phyloP scores from a whole-genome alignment of 306 rosid species.

The Prunus salicina region DNA sequence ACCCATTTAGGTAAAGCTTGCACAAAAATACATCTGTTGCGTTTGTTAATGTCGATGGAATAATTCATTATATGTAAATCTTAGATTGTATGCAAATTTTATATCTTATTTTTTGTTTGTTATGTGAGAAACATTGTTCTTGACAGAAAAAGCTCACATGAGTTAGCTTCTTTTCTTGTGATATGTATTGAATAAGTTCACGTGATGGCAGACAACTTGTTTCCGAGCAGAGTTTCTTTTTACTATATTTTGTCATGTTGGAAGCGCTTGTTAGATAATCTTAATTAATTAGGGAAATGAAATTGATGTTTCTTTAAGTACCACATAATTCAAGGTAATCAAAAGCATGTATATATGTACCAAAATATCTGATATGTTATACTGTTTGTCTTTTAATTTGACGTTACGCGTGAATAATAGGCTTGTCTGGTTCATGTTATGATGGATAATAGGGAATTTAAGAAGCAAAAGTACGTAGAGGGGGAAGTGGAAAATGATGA shows the following conservation, averaged over 20 bases:
- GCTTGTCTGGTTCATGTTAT: background rate
- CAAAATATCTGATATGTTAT: no score
- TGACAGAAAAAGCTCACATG: background rate
- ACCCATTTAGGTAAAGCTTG: background rate
- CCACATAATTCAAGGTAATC: no score
- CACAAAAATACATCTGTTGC: background rate
- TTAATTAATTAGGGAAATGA: no score
- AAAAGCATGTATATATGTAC: no score
- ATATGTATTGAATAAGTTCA: conserved; percentile 14
- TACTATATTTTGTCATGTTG: no score
- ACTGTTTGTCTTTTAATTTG: no score
- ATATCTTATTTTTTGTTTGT: background rate
- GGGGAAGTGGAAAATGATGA: background rate
- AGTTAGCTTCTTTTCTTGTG: background rate
- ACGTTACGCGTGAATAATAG: no score
- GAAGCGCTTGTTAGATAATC: no score
- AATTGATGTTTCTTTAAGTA: no score
- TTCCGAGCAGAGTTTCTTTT: background rate
- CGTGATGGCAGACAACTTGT: conserved; percentile 36
- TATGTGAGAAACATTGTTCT: background rate
- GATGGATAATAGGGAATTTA: background rate
- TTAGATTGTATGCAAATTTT: no score
- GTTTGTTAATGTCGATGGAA: background rate
- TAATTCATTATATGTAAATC: background rate
- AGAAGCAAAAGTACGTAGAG: background rate